Base-by-base conservation (phyloP, 495 filamentous ascomycete genomes). In the Aspergillus affinis region DNA sequence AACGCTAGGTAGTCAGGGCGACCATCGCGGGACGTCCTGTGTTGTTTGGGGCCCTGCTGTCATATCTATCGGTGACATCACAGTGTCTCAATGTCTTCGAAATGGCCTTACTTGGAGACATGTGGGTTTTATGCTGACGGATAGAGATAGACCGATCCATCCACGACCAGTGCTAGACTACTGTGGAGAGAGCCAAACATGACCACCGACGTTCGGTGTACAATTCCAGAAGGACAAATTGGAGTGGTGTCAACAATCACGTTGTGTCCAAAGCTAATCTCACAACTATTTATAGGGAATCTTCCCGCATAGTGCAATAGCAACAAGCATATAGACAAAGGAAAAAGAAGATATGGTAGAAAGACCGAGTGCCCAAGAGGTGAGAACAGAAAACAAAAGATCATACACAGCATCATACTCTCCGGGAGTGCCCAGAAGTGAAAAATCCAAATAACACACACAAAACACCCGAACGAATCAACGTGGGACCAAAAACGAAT, bases 341-440 rank as follows among this genome's bases (percentile, higher is more conserved):
- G 64, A 71, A 63, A 70, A 27, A 32, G 49, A 51, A 21, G 26
- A 52, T 52, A 51, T 48, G 54, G 64, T 41, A 32, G 45, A 63
- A 64, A 61, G 61, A 72, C 61, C 59, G 62, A 67, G 55, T 65
- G 64, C 55, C 60, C 49, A 63, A 55, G 18, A 61, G 59, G 44
- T 32, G 12, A 44, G 12, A 46, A 62, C 55, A 27, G 61, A 49
- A 54, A 49, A 47, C 65, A 60, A 51, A 66, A 63, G 58, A 68
- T 70, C 66, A 69, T 73, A 70, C 62, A 72, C 53, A 61, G 67
- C 58, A 64, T 63, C 62, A 64, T 41, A 41, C 70, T 70, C 70
- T 62, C 65, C 67, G 61, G 68, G 67, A 70, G 69, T 51, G 27
- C 60, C 58, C 61, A 58, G 53, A 66, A 61, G 51, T 45, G 30